Percentiles rank a stretch among this genome's conserved stretches.
phyloP scores from a whole-genome alignment of 202 grass and related monocot species.

The Carex arenaria region DNA sequence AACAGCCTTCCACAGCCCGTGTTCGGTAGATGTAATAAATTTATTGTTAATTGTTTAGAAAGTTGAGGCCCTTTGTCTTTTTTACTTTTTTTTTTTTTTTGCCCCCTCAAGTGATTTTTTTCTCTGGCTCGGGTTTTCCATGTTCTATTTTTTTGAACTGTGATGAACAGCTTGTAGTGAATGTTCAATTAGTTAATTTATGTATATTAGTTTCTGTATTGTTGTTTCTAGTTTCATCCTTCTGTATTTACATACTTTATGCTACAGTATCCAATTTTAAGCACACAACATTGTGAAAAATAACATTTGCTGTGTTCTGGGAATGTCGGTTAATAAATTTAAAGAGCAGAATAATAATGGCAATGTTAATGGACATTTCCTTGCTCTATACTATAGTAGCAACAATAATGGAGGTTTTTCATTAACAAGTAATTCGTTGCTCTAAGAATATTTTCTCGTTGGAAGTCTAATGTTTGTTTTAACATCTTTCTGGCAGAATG shows the following conservation, averaged over 20 bases:
- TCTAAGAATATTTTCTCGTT: not conserved
- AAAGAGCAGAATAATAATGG: not conserved
- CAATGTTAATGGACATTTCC: too few species aligned
- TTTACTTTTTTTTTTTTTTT: slow-evolving; percentile 35
- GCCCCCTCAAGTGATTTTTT: slow-evolving; percentile 28
- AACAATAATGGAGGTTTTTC: not conserved
- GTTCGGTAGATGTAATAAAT: slow-evolving; percentile 46
- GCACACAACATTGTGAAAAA: not conserved
- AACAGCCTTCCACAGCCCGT: slow-evolving; percentile 62
- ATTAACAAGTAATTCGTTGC: not conserved
- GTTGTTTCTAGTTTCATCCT: not conserved
- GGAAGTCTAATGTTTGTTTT: not conserved
- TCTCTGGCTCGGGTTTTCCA: slow-evolving; percentile 30
- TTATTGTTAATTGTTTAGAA: slow-evolving; percentile 25
- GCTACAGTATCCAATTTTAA: not conserved
- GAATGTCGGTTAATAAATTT: not conserved
- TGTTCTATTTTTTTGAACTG: slow-evolving; percentile 50
- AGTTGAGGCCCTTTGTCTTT: slow-evolving; percentile 32
- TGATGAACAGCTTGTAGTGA: slow-evolving; percentile 56
- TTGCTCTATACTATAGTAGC: not conserved
- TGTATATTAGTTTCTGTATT: slow-evolving; percentile 71
- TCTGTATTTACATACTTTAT: not conserved
- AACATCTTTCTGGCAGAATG: not conserved
- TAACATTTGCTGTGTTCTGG: not conserved
- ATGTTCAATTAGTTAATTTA: slow-evolving; percentile 58